These are phyloP conservation scores for Colletotrichum godetiae DNA, from an alignment of 2,329 filamentous ascomycete species.

Conservation along the genomic window DNA sequence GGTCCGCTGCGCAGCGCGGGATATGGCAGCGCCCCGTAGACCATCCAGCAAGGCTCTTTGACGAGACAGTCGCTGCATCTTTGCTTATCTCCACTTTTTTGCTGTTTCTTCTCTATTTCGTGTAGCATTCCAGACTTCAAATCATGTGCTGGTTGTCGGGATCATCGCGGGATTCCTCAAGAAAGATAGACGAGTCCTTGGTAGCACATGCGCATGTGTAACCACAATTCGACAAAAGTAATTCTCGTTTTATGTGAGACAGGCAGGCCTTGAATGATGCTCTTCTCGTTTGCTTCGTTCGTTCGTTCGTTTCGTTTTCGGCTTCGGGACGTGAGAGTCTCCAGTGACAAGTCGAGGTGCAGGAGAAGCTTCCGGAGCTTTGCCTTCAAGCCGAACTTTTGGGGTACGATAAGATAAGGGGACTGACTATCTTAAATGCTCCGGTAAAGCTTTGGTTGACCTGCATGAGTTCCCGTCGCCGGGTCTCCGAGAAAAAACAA, in stretches of 20 bases:
- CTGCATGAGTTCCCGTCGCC: not conserved
- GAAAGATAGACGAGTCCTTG: not conserved
- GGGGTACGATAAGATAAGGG: slow-evolving; percentile 28
- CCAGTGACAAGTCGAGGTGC: not conserved
- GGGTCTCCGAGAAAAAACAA: not conserved
- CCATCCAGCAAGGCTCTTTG: slow-evolving; percentile 7
- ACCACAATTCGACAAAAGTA: not conserved
- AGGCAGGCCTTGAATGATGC: not conserved
- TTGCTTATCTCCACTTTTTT: not conserved
- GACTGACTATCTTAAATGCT: not conserved
- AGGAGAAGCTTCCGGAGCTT: slow-evolving; percentile 10
- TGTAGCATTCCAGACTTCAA: slow-evolving; percentile 1
- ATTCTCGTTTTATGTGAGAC: not conserved
- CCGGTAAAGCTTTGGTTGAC: not conserved
- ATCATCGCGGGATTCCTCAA: slow-evolving; percentile 17
- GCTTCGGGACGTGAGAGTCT: not conserved
- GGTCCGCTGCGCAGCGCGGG: not conserved
- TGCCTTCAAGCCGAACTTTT: not conserved
- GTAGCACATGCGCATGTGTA: slow-evolving; percentile 16
- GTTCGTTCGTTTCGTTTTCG: not conserved
- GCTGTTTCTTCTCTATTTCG: not conserved
- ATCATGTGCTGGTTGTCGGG: not conserved
- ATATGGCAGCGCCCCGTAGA: slow-evolving; percentile 2
- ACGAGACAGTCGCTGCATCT: slow-evolving; percentile 18
- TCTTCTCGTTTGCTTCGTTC: not conserved